Conservation (phyloP, 176 grass and related monocot genomes). For the Aegilops speltoides region DNA sequence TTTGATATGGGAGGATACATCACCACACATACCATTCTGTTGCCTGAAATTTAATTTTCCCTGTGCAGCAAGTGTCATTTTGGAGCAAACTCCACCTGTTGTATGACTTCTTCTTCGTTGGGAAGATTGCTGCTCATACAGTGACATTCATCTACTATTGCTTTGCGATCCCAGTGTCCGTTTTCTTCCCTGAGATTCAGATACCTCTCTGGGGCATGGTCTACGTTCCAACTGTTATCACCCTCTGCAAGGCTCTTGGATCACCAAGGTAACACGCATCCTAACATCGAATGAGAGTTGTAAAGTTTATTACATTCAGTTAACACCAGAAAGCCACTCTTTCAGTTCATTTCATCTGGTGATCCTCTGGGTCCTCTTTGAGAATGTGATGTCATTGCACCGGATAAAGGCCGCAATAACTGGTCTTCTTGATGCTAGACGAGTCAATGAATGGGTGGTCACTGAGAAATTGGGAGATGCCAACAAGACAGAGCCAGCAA, state of each 20-base stretch:
- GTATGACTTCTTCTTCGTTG: slow-evolving; percentile 87
- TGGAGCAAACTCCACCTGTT: slow-evolving; percentile 70
- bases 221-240: slow-evolving; percentile 52
- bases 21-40: neutral
- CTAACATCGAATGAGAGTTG: neutral
- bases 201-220: slow-evolving; percentile 70
- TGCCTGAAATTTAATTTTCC: neutral
- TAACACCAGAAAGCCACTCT: neutral
- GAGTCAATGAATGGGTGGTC: slow-evolving; percentile 96
- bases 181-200: slow-evolving; percentile 69
- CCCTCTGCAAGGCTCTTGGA: slow-evolving; percentile 76
- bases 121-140: slow-evolving; percentile 65
- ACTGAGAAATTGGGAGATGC: slow-evolving; percentile 78
- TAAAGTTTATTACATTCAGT: neutral
- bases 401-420: slow-evolving; percentile 63
- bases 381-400: slow-evolving; percentile 92
- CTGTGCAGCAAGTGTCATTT: slow-evolving; percentile 56
- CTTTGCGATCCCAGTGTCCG: slow-evolving; percentile 49
- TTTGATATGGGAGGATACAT: no score
- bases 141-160: slow-evolving; percentile 88
- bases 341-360: slow-evolving; percentile 91
- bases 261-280: slow-evolving; percentile 62
- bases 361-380: slow-evolving; percentile 81
- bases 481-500: slow-evolving; percentile 59
- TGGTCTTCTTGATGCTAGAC: slow-evolving; percentile 67